Conservation (phyloP, 129 eudicot genomes). For the Oenanthe sinensis region DNA sequence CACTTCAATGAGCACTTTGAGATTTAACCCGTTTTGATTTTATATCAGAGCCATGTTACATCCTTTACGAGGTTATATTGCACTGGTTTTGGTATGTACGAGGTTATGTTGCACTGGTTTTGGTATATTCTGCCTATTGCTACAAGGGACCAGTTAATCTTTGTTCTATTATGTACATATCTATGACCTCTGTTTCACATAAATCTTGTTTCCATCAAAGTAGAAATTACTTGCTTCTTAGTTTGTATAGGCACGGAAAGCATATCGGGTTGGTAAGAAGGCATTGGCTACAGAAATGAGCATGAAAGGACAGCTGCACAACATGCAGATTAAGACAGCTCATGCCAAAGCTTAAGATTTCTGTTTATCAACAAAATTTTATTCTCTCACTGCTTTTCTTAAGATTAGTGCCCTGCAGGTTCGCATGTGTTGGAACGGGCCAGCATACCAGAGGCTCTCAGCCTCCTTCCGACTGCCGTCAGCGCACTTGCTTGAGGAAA, state of each 20-base stretch:
- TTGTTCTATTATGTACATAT: not conserved
- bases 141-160: not conserved
- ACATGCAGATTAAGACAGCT: conserved; percentile 89
- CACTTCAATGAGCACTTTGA: too few relatives aligned
- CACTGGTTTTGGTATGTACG: too few relatives aligned
- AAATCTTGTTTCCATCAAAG: not conserved
- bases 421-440: conserved; percentile 78
- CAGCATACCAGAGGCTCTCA: conserved; percentile 75
- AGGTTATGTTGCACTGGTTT: not conserved
- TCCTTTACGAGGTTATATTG: not conserved
- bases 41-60: too few relatives aligned
- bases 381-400: too few relatives aligned
- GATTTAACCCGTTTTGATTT: too few relatives aligned
- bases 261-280: conserved; percentile 73
- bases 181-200: not conserved
- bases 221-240: not conserved
- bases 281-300: conserved; percentile 83
- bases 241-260: conserved; percentile 54
- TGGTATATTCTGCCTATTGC: not conserved
- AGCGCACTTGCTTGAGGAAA: conserved; percentile 70
- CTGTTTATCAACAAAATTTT: conserved; percentile 76
- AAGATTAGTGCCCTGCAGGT: too few relatives aligned
- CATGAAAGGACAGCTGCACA: conserved; percentile 77
- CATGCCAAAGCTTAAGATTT: conserved; percentile 87
- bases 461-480: conserved; percentile 73